These are phyloP conservation scores for Carnegiea gigantea DNA, from an alignment of 179 eudicot species.

Conservation along the genomic window DNA sequence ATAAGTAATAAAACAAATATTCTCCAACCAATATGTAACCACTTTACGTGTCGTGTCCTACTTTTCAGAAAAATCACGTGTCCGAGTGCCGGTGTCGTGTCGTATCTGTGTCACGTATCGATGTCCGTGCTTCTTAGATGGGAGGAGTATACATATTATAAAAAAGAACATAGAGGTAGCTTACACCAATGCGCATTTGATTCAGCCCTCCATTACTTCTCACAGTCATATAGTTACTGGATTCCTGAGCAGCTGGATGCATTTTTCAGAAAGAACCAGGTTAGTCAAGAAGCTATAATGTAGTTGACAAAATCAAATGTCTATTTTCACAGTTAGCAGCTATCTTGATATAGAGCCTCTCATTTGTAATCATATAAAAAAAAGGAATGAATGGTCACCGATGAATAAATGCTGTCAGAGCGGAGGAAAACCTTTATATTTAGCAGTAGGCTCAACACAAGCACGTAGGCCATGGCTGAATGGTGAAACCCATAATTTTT, in stretches of 20 bases:
- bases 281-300: slow-evolving; percentile 8
- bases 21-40: no score
- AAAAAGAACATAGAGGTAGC: slow-evolving; percentile 29
- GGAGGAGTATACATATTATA: not conserved
- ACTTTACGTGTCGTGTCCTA: no score
- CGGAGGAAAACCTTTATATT: slow-evolving; percentile 55
- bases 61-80: no score
- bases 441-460: slow-evolving; percentile 64
- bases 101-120: no score
- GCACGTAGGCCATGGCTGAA: slow-evolving; percentile 48
- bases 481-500: slow-evolving; percentile 50
- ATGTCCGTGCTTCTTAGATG: no score
- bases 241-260: slow-evolving; percentile 50
- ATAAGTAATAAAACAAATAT: no score
- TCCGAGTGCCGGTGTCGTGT: no score
- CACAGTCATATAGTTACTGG: slow-evolving; percentile 70
- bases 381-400: not conserved
- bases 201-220: slow-evolving; percentile 85
- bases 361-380: slow-evolving; percentile 9
- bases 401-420: not conserved
- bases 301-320: not conserved
- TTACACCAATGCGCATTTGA: slow-evolving; percentile 96
- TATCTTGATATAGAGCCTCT: not conserved
- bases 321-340: not conserved
- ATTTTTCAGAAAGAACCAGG: slow-evolving; percentile 10